These are phyloP conservation scores for Phylloporus sp. DNA, from an alignment of 768 basidiomycete species.

Conservation along the genomic window DNA sequence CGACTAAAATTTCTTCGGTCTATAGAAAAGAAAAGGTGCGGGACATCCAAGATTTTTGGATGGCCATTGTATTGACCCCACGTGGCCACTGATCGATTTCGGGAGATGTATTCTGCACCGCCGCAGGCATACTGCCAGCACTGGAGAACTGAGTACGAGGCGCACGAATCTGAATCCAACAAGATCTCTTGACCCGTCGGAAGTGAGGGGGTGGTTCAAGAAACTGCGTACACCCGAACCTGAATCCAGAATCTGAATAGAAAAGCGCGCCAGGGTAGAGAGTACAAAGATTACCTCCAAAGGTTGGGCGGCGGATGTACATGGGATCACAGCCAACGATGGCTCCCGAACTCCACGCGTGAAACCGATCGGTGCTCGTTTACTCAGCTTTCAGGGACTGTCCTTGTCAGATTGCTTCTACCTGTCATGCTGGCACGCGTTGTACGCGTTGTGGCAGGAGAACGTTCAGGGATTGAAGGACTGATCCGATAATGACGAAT, in stretches of 20 bases:
- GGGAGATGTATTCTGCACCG: neutral
- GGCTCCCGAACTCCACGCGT: neutral
- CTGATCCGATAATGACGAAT: neutral
- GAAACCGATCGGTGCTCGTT: neutral
- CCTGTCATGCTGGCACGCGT: neutral
- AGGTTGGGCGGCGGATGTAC: too few relatives aligned
- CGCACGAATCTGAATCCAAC: neutral
- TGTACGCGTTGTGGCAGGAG: neutral
- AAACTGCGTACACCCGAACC: neutral
- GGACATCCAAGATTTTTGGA: neutral
- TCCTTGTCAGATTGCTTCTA: neutral
- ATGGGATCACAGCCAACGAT: neutral
- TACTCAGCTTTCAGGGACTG: neutral
- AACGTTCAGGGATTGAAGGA: neutral
- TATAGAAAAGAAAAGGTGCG: conserved; percentile 1
- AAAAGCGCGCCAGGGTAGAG: neutral
- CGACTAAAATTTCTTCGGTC: neutral
- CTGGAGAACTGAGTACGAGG: neutral
- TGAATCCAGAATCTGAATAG: neutral
- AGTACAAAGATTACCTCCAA: neutral
- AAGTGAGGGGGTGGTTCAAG: neutral
- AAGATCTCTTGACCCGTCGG: neutral
- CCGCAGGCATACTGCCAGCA: neutral
- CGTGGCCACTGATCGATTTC: neutral
- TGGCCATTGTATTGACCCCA: neutral